Percentiles rank a stretch among this genome's conserved stretches.
Conservation (phyloP, 108 stramenopile genomes). For the Fragilariopsis cylindrus region DNA sequence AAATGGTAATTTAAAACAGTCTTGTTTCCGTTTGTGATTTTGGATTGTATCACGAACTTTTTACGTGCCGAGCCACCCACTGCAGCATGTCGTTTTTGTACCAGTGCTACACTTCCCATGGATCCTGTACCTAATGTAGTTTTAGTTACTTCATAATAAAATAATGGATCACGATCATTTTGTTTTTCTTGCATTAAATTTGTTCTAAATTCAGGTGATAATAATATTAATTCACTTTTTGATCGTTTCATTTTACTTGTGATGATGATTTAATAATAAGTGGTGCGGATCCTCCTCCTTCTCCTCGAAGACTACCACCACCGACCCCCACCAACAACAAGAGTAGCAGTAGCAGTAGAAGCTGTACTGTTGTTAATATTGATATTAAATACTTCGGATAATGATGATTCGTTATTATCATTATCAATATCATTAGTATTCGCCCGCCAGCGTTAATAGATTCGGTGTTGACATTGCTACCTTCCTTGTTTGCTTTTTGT, state of each 20-base stretch:
- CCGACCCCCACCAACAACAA: not conserved
- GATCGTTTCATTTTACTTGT: constrained; percentile 4
- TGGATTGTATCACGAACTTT: constrained; percentile 21
- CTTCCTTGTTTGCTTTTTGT: not conserved
- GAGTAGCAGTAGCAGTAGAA: not conserved
- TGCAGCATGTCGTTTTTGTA: constrained; percentile 20
- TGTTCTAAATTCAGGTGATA: constrained; percentile 26
- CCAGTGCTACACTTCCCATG: constrained; percentile 38
- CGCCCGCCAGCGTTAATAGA: not conserved
- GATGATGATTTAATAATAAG: not conserved
- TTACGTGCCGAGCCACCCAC: constrained; percentile 36
- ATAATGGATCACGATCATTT: constrained; percentile 43
- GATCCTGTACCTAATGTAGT: constrained; percentile 31
- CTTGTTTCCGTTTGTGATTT: constrained; percentile 27
- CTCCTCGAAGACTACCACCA: not conserved
- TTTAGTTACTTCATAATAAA: constrained; percentile 30
- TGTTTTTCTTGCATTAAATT: constrained; percentile 29
- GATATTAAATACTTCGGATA: not conserved
- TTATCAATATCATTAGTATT: not conserved
- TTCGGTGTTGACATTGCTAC: constrained; percentile 8
- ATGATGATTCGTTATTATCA: not conserved
- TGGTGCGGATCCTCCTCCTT: not conserved
- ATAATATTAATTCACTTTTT: constrained; percentile 8
- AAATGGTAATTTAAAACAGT: constrained; percentile 35
- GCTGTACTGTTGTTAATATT: not conserved